Conservation (phyloP, 2,329 filamentous ascomycete species). For the Aureobasidium sp. region DNA sequence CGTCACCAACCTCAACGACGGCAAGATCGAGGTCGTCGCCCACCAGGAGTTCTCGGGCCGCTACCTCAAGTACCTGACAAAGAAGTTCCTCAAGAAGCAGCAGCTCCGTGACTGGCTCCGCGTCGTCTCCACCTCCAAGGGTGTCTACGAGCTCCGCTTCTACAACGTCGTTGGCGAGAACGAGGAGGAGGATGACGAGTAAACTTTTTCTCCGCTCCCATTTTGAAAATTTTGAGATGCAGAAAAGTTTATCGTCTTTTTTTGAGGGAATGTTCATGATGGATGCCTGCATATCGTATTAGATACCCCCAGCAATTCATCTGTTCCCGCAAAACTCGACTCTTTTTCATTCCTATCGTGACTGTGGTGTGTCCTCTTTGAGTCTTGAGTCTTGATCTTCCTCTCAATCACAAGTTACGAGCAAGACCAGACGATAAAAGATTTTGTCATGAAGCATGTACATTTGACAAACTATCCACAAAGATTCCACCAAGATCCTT, state of each 20-base stretch:
- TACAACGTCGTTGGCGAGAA: slow-evolving; percentile 99
- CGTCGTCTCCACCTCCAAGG: slow-evolving; percentile 94
- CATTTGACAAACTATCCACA: neutral
- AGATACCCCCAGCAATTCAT: slow-evolving; percentile 9
- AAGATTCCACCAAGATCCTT: too few species aligned
- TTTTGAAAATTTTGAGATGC: neutral
- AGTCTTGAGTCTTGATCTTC: neutral
- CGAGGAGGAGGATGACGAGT: slow-evolving; percentile 97
- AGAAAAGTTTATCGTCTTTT: slow-evolving; percentile 1
- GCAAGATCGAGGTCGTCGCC: slow-evolving; percentile 95
- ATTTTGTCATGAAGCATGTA: neutral
- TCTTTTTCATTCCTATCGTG: neutral
- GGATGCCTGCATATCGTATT: neutral
- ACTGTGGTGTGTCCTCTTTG: neutral
- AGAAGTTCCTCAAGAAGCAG: slow-evolving; percentile 99
- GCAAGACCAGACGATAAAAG: neutral
- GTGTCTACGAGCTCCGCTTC: slow-evolving; percentile 99
- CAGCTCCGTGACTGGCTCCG: slow-evolving; percentile 99
- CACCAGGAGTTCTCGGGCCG: slow-evolving; percentile 97
- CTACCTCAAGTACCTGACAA: slow-evolving; percentile 99
- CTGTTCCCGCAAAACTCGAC: neutral
- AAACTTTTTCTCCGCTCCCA: slow-evolving; percentile 34
- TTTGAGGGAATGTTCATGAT: neutral
- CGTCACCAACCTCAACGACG: slow-evolving; percentile 86
- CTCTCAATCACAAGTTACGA: neutral